Conservation (phyloP, 495 filamentous ascomycete species). For the Penicillium chermesinum region DNA sequence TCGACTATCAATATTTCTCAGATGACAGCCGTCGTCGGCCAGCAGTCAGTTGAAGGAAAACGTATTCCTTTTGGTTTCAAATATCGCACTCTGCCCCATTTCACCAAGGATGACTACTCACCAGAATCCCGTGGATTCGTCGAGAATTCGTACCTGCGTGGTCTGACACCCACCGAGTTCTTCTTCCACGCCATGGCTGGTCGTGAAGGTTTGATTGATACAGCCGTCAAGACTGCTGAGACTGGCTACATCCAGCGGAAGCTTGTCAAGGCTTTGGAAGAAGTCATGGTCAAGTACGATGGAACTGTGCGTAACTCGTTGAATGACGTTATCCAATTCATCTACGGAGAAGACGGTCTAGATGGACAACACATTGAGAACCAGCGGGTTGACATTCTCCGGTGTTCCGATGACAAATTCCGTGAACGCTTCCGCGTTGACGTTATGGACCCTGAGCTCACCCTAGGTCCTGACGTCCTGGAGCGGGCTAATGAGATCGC, state of each 20-base stretch:
- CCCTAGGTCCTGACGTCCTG: constrained; percentile 60
- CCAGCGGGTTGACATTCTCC: constrained; percentile 81
- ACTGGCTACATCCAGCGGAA: constrained; percentile 99
- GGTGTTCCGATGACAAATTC: constrained; percentile 66
- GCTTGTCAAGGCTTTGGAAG: constrained; percentile 95
- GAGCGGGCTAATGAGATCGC: constrained; percentile 84
- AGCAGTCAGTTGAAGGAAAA: constrained; percentile 97
- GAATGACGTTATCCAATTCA: constrained; percentile 94
- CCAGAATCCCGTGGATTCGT: constrained; percentile 96
- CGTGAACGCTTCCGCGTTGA: constrained; percentile 81
- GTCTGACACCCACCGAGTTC: constrained; percentile 91
- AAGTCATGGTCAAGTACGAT: constrained; percentile 96
- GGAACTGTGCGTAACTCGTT: constrained; percentile 95
- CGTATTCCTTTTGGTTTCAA: constrained; percentile 99
- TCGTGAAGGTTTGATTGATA: constrained; percentile 99
- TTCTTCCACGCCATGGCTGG: constrained; percentile 99
- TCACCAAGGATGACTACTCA: constrained; percentile 98
- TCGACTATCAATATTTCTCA: constrained; percentile 99
- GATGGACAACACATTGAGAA: constrained; percentile 89
- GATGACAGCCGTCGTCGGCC: constrained; percentile 95
- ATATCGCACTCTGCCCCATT: constrained; percentile 93
- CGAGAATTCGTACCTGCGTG: constrained; percentile 97
- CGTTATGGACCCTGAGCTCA: constrained; percentile 78
- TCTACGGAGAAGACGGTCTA: constrained; percentile 95
- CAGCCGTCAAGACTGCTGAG: constrained; percentile 97